A percentile compares a stretch with the other conserved stretches of the same genome.
Evolutionary conservation across 768 basidiomycete genomes (phyloP).

Genomic region (Kwoniella sp.): DNA sequence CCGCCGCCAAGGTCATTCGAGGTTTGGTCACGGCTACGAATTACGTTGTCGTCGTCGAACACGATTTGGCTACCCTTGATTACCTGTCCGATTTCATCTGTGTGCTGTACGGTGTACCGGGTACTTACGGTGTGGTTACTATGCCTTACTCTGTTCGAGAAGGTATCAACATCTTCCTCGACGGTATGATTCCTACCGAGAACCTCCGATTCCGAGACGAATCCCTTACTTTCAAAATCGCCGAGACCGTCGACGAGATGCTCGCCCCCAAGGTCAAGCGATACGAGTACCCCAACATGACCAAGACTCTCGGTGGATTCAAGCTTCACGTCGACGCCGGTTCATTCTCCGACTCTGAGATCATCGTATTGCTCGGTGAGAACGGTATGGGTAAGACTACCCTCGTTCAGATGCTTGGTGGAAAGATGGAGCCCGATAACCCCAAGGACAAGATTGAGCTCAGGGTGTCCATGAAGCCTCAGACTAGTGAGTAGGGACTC

Average conservation of each 20-base stretch:
- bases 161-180: conserved; percentile 99
- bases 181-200: conserved; percentile 97
- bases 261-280: conserved; percentile 81
- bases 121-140: conserved; percentile 75
- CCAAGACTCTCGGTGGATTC: conserved; percentile 92
- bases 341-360: conserved; percentile 97
- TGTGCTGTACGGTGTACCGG: conserved; percentile 80
- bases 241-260: conserved; percentile 91
- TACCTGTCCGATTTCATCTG: conserved; percentile 99
- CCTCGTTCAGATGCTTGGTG: conserved; percentile 90
- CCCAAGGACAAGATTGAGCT: conserved; percentile 79
- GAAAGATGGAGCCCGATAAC: conserved; percentile 77
- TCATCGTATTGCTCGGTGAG: conserved; percentile 98
- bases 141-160: conserved; percentile 98
- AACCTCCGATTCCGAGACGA: conserved; percentile 98
- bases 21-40: conserved; percentile 75
- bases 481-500: conserved; percentile 64
- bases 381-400: conserved; percentile 99
- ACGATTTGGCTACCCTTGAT: conserved; percentile 96
- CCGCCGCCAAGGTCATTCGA: conserved; percentile 93
- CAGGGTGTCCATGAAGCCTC: conserved; percentile 91
- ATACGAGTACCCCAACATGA: conserved; percentile 92
- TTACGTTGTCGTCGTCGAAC: conserved; percentile 97
- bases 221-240: conserved; percentile 94
- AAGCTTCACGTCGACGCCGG: conserved; percentile 90